Base-by-base conservation (phyloP, 2,329 filamentous ascomycete species). In the Phialocephala subalpina region DNA sequence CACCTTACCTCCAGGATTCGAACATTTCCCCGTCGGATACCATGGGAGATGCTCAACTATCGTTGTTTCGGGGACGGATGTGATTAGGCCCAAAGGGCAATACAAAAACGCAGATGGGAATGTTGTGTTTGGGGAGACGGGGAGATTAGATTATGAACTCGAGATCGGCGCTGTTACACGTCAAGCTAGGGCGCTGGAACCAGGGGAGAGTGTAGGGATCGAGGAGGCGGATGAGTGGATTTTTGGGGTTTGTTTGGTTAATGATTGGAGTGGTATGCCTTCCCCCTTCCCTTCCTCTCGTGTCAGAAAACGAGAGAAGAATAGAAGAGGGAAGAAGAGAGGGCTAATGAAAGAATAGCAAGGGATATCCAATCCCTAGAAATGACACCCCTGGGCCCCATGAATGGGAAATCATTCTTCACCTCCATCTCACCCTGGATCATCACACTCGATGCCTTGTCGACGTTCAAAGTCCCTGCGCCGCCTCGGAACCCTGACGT, bases 341-440 rank as follows among this genome's bases (percentile, higher is more conserved):
- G 9, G 4, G 29, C 29, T 33, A 27, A 40, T n/a, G 27, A 27
- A n/a, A n/a, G 20, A 56, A 22, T 61, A 78, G 84, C 86, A 22
- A 80, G 87, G n/a, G 87, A 90, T 72, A 86, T 90, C 22, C 87
- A 90, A 73, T 81, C 77, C 0, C 78, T 86, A 25, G 88, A 90
- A 70, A 89, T 90, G 86, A 79, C 78, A 2, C 87, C 87, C 0
- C 76, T 90, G 0, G 87, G 87, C 0, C 88, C 88, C 0, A 81
- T 90, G 60, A 87, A 89, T 59, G 82, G 83, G 2, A 91, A 90
- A 74, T 84, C 82, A 36, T 88, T 89, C 52, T 83, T 81, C 7
- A 90, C 87, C 0, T 82, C 81, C 0, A 84, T 90, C 25, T 86
- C 84, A 0, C 86, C 88, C 0, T 90, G 88, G 88, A 78, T 90